Evolutionary conservation across 495 filamentous ascomycete species (phyloP).

Genomic region (Podospora appendiculata): DNA sequence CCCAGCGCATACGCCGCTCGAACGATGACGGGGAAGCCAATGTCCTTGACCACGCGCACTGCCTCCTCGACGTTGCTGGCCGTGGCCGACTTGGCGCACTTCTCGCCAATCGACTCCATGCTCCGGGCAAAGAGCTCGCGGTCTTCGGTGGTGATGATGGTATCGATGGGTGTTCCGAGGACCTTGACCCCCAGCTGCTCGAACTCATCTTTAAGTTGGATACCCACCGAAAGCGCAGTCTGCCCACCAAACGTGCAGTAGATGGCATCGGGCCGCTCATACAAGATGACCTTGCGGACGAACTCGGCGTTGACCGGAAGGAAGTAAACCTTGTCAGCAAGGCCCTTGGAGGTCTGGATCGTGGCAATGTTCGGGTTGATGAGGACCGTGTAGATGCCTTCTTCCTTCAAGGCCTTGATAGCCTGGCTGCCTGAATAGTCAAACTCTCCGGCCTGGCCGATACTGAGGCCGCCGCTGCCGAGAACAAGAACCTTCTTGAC

Average conservation of each 20-base stretch:
- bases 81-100: conserved; percentile 94
- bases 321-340: conserved; percentile 97
- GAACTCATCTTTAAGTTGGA: conserved; percentile 94
- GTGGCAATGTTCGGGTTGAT: conserved; percentile 99
- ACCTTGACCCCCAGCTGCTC: conserved; percentile 84
- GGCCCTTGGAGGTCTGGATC: conserved; percentile 95
- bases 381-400: conserved; percentile 85
- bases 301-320: conserved; percentile 95
- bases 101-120: conserved; percentile 98
- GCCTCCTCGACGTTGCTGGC: conserved; percentile 84
- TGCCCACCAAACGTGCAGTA: conserved; percentile 95
- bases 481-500: conserved; percentile 94
- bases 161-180: conserved; percentile 92
- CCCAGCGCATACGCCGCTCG: conserved; percentile 94
- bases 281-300: conserved; percentile 90
- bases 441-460: conserved; percentile 96
- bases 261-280: conserved; percentile 90
- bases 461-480: conserved; percentile 87
- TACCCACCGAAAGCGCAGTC: conserved; percentile 89
- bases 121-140: conserved; percentile 93
- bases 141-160: conserved; percentile 97
- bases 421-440: conserved; percentile 96
- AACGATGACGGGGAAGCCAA: conserved; percentile 94
- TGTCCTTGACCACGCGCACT: conserved; percentile 70
- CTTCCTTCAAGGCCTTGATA: conserved; percentile 94